Evolutionary conservation across 2,329 filamentous ascomycete genomes (phyloP), one percentile per base, ranked within the genome.

Genomic region (Fusarium succisae): DNA sequence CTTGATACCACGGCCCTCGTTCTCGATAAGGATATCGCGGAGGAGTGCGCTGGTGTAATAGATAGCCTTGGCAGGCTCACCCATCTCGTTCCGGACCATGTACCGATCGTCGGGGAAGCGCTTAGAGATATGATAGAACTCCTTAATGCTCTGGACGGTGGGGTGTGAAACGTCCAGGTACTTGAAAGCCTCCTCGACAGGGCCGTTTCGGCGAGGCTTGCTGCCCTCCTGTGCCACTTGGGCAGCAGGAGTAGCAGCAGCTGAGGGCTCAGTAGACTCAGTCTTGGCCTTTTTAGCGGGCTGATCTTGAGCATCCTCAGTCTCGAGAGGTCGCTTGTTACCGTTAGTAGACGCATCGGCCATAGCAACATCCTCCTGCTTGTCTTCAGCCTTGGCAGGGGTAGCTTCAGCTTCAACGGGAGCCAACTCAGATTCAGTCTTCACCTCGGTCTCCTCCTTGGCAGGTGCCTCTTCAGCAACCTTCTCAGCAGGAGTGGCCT

Each of bases 1-100:
- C 82, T 96, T 97, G 83, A 98, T 92, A 51, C 95, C 95, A 35
- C 93, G 92, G 48, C 94, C 94, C 82, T 98, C 95, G 81, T 99
- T 99, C 80, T 92, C 89, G 8, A 88, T 90, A 8, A 99, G 88
- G 61, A 99, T 96, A 74, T 96, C 93, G 38, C 95, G 93, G 28
- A 94, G 92, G 18, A 98, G 88, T 9, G 90, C 89, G 41, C 93
- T 95, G 17, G 95, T 97, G 86, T 98, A 99, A 88, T 99, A 99
- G 77, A 99, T 96, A 35, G 95, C 96, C 86, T 98, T 97, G 59
- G 94, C 91, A 1, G 96, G 94, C 80, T 94, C 91, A 54, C 95
- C 96, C 71, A 92, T 89, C 32, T 94, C 94, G 84, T 99, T 99
- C 78, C 96, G 93, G 59, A 99, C 96, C 91, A 99, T 94, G 86